Percentiles rank a stretch among this genome's conserved stretches.
Conservation (phyloP, 2,329 filamentous ascomycete genomes). For the Neonectria coccinea region DNA sequence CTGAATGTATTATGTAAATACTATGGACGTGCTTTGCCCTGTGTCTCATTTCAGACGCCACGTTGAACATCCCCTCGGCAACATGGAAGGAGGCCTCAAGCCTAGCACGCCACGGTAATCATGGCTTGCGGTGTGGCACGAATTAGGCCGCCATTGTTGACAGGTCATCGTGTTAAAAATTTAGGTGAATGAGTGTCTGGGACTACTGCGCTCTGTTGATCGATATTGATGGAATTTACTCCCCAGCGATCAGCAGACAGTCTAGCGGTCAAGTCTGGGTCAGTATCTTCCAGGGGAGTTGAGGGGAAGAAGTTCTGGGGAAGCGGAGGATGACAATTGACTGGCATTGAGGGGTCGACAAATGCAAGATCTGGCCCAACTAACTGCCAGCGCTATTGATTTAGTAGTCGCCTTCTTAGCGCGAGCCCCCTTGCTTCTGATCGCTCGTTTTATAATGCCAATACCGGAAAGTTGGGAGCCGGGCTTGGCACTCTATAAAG, state of each 20-base stretch:
- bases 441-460: neutral
- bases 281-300: neutral
- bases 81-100: neutral
- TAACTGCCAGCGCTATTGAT: neutral
- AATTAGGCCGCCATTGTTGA: neutral
- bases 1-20: too few relatives aligned
- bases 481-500: neutral
- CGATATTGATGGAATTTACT: neutral
- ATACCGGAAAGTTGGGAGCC: neutral
- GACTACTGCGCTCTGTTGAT: neutral
- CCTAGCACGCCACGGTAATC: neutral
- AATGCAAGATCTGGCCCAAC: neutral
- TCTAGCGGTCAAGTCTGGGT: neutral
- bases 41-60: too few relatives aligned
- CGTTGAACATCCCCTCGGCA: neutral
- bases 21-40: too few relatives aligned
- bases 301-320: neutral
- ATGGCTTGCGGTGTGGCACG: neutral
- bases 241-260: neutral
- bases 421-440: neutral
- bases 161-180: neutral
- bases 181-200: neutral
- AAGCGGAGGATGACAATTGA: too few relatives aligned
- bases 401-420: neutral
- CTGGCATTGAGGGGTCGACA: neutral